Evolutionary conservation across 495 filamentous ascomycete species (phyloP), one percentile per base, ranked within the genome.

Genomic region (Evernia prunastri): DNA sequence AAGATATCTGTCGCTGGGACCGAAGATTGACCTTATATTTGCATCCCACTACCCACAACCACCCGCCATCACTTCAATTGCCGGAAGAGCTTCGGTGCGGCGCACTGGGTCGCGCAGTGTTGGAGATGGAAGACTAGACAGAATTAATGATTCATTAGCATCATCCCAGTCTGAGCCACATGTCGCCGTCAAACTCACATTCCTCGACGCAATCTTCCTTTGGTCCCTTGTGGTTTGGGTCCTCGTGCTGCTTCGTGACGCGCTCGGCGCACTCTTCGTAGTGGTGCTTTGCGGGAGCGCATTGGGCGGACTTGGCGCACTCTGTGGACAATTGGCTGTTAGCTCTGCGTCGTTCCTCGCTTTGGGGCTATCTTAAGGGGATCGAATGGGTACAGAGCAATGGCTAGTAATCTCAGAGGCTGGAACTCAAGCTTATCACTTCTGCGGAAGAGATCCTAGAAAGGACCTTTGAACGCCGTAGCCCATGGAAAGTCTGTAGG

Each of bases 141-240:
- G 29, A 20, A 6, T 17, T 47, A 8, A 17, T 36, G 25, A 29
- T 31, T 17, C 10, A 10, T 39, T 40, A 36, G 13, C 12, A 33
- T 54, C 57, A 20, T 40, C 29, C 17, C 29, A 6, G 18, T 23
- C 23, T 20, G 17, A 56, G 17, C 12, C 15, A 7, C 49, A 17
- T 13, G 7, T 27, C 6, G 18, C 17, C 36, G 12, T 8, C 33
- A 27, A n/a, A 85, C 92, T 80, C 87, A 97, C 94, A 98, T 83
- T 98, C 94, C 82, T 98, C 94, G 67, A 98, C 90, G 71, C 94
- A 98, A 81, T 98, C 93, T 83, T 98, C 94, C 71, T 87, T 83
- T 65, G 81, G 76, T 15, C 79, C 82, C 74, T 83, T 78, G 76
- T 82, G 81, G 73, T 82, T 79, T 68, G 82, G 86, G 70, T 82